Evolutionary conservation across 306 rosid species (phyloP), one percentile per base, ranked within the genome.

Genomic region (Begonia peltatifolia): DNA sequence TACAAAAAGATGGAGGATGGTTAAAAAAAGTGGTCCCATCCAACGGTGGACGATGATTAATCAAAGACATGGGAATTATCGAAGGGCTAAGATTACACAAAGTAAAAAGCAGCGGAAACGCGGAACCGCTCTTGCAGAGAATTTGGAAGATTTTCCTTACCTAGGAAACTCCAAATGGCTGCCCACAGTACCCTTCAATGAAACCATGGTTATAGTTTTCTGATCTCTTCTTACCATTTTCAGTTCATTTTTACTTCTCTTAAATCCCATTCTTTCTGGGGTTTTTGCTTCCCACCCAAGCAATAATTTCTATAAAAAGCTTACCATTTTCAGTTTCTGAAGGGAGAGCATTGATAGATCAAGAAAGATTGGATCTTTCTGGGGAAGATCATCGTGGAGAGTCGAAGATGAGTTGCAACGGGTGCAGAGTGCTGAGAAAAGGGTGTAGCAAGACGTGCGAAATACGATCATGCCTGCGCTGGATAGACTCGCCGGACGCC

Each of bases 91-190:
- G 16, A 5, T 30, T 30, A 30, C 38, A 30, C 0, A 4, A 30
- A 30, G 36, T 30, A 5, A 36, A 43, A 53, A 14, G 48, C 48
- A 56, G 79, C 81, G 84, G 81, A 74, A 71, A 81, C 81, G 71
- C 75, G 87, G 75, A 69, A 84, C 77, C 87, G 84, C 87, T 63
- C 74, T 68, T 23, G 71, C 87, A 72, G 73, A 66, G 76, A 77
- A 74, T 68, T 74, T 63, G 87, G 84, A 81, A 66, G 68, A 57
- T 62, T 57, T 56, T 71, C 52, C 38, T 30, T 2, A 30, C 71
- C 42, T 25, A 6, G 14, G 12, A 50, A 48, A 48, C 30, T 20
- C 16, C 30, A 16, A 3, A 1, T 7, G 38, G 9, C 0, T 30
- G 38, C 38, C 38, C 38, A 30, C 38, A 6, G 38, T 30, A 30